Base-by-base conservation (phyloP, 805 yeast genomes). In the Candida saitoana region DNA sequence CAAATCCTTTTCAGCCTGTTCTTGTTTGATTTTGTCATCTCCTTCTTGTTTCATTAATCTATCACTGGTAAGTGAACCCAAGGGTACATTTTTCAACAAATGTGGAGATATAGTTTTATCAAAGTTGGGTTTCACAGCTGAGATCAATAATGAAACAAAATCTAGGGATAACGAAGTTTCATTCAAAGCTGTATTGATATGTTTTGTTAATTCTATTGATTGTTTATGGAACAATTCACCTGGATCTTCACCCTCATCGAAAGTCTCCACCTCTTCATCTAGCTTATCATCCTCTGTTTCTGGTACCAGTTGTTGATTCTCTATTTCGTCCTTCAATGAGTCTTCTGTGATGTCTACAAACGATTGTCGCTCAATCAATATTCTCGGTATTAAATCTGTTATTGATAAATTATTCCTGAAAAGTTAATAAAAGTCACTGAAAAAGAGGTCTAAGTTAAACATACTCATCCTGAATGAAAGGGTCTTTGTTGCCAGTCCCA, bases 81-180 rank as follows among this genome's bases (percentile, higher is more conserved):
- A 65, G 2, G 93, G 87, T 0, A 83, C 84, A 42, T 76, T 78
- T 51, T 84, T 83, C 50, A 80, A 77, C 47, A 89, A 65, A 57
- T 79, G 89, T 0, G 95, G 88, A 1, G 96, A 88, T 80, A 91
- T 87, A 1, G 97, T 87, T 25, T 84, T 76, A 2, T 95, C 96
- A 1, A 91, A 84, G 15, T 87, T 87, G 1, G 96, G 96, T 47
- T 93, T 75, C 8, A 79, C 79, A 8, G 87, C 76, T 15, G 96
- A 84, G 34, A 91, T 74, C 44, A 93, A 66, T 46, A 91, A 69
- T 1, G 96, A 87, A 1, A 91, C 83, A 48, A 90, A 86, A 56
- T 91, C 99, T 43, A 90, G 67, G 1, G 96, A 82, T 30, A 93
- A 62, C 0, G 96, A 89, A 0, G 95, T 81, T 56, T 93, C 97